phyloP scores from a whole-genome alignment of 2,329 filamentous ascomycete genomes.

The Colletotrichum sublineola region DNA sequence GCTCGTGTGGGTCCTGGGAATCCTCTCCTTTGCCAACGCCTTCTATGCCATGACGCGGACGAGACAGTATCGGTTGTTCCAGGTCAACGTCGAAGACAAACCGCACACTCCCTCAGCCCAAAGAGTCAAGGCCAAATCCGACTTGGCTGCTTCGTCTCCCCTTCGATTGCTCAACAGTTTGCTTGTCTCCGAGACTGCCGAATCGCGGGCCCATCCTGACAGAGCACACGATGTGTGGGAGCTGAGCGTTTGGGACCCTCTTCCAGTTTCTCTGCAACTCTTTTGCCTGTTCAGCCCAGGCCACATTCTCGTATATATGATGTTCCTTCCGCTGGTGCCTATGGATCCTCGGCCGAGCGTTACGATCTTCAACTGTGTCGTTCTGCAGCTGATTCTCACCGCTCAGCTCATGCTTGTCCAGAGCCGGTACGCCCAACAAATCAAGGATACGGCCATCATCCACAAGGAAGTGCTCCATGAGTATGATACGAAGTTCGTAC shows the following conservation, averaged over 20 bases:
- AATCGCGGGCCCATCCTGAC: conserved; percentile 86
- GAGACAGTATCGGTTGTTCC: conserved; percentile 91
- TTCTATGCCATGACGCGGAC: conserved; percentile 85
- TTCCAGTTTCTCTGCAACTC: conserved; percentile 83
- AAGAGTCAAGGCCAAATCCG: conserved; percentile 89
- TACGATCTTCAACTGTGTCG: conserved; percentile 85
- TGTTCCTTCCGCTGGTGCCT: conserved; percentile 83
- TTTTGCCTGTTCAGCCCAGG: conserved; percentile 94
- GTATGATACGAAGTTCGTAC: conserved; percentile 96
- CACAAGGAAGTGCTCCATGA: conserved; percentile 94
- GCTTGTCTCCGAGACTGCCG: conserved; percentile 77
- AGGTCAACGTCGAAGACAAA: conserved; percentile 81
- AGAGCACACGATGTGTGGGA: conserved; percentile 93
- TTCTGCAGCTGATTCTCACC: conserved; percentile 81
- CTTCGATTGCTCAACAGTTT: conserved; percentile 79
- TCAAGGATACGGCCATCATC: conserved; percentile 85
- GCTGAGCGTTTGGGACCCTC: conserved; percentile 91
- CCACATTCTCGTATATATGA: conserved; percentile 90
- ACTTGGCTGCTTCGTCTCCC: conserved; percentile 82
- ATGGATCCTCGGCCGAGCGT: conserved; percentile 87
- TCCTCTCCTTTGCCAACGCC: conserved; percentile 80
- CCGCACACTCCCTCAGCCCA: conserved; percentile 87
- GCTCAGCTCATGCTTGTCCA: conserved; percentile 81
- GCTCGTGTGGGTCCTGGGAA: conserved; percentile 76
- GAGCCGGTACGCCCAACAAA: conserved; percentile 83